Conservation (phyloP, 257 asterid genomes). For the Capsicum rhomboideum region DNA sequence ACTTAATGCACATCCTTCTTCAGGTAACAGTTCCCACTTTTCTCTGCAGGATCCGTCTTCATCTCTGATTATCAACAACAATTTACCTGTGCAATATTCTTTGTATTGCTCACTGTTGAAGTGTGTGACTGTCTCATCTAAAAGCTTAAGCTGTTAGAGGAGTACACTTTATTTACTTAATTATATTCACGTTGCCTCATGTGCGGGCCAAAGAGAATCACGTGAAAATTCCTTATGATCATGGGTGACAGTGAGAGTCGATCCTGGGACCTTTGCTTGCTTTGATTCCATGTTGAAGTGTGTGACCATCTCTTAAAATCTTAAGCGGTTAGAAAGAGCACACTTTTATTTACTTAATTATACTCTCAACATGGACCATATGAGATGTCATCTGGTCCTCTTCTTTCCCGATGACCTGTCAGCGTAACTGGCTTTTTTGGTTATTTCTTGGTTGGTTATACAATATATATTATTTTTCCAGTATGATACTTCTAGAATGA, state of each 20-base stretch:
- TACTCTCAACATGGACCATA: neutral
- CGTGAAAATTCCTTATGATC: neutral
- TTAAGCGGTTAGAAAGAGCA: neutral
- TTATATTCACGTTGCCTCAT: neutral
- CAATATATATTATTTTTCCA: neutral
- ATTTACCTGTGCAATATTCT: neutral
- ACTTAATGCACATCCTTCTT: conserved; percentile 69
- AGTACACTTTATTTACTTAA: neutral
- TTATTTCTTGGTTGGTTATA: neutral
- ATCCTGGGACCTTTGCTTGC: neutral
- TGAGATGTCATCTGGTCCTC: neutral
- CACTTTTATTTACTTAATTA: neutral
- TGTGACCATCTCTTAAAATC: neutral
- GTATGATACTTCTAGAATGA: neutral
- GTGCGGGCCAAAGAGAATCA: neutral
- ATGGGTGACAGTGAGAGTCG: neutral
- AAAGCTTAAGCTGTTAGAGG: neutral
- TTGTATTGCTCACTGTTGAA: neutral
- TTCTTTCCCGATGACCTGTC: neutral
- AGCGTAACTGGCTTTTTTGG: neutral
- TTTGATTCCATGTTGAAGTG: neutral
- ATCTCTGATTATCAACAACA: neutral
- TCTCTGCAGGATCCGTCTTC: neutral
- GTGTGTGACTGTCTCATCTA: neutral
- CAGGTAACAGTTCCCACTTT: conserved; percentile 45